Evolutionary conservation across 1,284 basidiomycete species (phyloP).

Genomic region (Trichosporon inkin): DNA sequence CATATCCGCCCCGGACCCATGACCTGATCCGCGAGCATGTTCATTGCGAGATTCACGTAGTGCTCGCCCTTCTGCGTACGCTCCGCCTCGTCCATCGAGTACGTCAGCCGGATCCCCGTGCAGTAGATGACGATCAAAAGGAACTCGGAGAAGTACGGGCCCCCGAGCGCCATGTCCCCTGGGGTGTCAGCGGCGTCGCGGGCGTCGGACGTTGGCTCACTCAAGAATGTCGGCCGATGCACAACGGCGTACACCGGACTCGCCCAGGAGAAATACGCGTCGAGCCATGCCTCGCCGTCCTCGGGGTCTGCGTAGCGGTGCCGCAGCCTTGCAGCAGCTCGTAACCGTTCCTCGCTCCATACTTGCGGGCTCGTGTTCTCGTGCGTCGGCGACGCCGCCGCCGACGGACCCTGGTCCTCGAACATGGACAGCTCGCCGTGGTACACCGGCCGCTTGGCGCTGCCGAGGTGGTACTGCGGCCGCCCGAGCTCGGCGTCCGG

Average conservation of each 20-base stretch:
- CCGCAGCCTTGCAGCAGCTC: conserved; percentile 19
- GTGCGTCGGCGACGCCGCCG: conserved; percentile 9
- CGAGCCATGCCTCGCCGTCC: conserved; percentile 24
- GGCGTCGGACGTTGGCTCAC: background rate
- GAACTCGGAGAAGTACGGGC: conserved; percentile 27
- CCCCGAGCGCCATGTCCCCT: conserved; percentile 27
- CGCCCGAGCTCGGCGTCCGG: conserved; percentile 18
- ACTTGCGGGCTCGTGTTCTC: background rate
- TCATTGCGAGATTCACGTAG: conserved; percentile 23
- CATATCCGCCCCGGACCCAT: conserved; percentile 21
- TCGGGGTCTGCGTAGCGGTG: conserved; percentile 26
- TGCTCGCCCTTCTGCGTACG: conserved; percentile 17
- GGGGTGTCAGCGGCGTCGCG: background rate
- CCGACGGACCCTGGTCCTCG: conserved; percentile 16
- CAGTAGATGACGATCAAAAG: conserved; percentile 27
- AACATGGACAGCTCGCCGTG: conserved; percentile 18
- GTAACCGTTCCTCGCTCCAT: conserved; percentile 20
- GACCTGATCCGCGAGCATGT: conserved; percentile 25
- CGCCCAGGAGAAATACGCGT: conserved; percentile 29
- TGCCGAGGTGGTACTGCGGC: conserved; percentile 23
- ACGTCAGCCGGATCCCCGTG: conserved; percentile 25
- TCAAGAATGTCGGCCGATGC: conserved; percentile 19
- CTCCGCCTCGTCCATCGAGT: conserved; percentile 21
- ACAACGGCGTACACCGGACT: conserved; percentile 20
- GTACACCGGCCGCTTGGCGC: conserved; percentile 22